Evolutionary conservation across 768 basidiomycete genomes (phyloP), one percentile per base, ranked within the genome.

Genomic region (Pisolithus orientalis): DNA sequence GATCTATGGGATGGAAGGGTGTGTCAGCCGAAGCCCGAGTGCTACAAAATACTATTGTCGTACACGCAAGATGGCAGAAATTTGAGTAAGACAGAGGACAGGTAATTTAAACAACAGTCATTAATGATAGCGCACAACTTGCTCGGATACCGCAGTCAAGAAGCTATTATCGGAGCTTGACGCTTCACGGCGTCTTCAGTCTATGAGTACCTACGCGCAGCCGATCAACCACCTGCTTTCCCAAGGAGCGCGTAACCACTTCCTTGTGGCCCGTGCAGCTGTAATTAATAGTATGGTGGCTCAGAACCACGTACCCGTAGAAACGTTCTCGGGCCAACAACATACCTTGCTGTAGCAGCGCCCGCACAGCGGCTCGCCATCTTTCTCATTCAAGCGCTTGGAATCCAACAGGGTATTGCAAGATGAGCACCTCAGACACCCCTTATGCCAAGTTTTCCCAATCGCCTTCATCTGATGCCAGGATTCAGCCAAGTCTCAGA

Each of bases 381-480:
- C 87, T 61, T 85, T 85, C 64, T 91, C 89, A 27, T 85, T 78
- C 51, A 92, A 65, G 21, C 81, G 77, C 44, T 73, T 83, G 31
- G 88, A 86, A 60, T 90, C 88, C n/a, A 92, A 70, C 6, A 72
- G 61, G 0, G 82, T 80, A 50, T 72, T 77, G 60, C 89, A 92
- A 57, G 84, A 84, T 8, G 77, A 75, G 62, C 89, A 92, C n/a
- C 89, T 73, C 57, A 92, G 66, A 60, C 90, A 92, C 14, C 69
- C 72, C 61, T 87, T 89, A 57, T 92, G 90, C 68, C 75, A 92
- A 14, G 84, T 87, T 73, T 88, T 86, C 7, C 86, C 86, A 13
- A 87, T 77, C 1, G 89, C 89, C 66, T 87, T 89, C 53, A 87
- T 81, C 88, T 89, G 34, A 56, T 43, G 9, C 16, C 42, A 51